Evolutionary conservation across 2,329 filamentous ascomycete species (phyloP).

Genomic region (Hypoxylon sp.): DNA sequence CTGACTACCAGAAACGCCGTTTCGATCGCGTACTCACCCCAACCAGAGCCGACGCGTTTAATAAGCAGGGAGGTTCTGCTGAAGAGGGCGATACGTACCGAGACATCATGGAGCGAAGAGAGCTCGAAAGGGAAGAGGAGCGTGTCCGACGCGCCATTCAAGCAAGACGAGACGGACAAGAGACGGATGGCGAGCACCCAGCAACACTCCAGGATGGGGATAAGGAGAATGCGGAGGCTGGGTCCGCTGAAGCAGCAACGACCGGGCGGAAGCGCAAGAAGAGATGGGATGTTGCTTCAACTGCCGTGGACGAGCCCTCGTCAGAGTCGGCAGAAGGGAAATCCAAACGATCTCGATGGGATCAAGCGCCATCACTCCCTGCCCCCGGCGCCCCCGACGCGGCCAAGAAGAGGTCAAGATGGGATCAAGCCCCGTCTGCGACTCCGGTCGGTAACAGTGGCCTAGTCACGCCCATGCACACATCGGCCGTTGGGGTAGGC

Average conservation of each 20-base stretch:
- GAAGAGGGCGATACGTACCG: conserved; percentile 83
- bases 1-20: conserved; percentile 95
- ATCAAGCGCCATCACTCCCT: conserved; percentile 72
- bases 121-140: conserved; percentile 93
- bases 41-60: conserved; percentile 85
- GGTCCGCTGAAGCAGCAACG: conserved; percentile 68
- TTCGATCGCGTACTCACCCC: conserved; percentile 89
- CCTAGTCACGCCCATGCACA: conserved; percentile 80
- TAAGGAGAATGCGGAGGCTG: conserved; percentile 77
- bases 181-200: conserved; percentile 68
- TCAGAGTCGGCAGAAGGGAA: conserved; percentile 65
- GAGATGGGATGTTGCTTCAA: conserved; percentile 85
- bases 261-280: conserved; percentile 85
- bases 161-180: conserved; percentile 70
- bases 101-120: conserved; percentile 88
- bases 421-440: conserved; percentile 88
- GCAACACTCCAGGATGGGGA: conserved; percentile 78
- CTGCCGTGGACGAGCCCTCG: conserved; percentile 58
- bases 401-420: conserved; percentile 81
- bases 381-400: conserved; percentile 62
- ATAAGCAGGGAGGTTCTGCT: conserved; percentile 70
- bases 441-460: conserved; percentile 77
- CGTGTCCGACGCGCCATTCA: conserved; percentile 82
- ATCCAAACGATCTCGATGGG: conserved; percentile 84
- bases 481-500: conserved; percentile 64